These are phyloP conservation scores for Penicillium angulare DNA, from an alignment of 495 filamentous ascomycete species.

Conservation along the genomic window DNA sequence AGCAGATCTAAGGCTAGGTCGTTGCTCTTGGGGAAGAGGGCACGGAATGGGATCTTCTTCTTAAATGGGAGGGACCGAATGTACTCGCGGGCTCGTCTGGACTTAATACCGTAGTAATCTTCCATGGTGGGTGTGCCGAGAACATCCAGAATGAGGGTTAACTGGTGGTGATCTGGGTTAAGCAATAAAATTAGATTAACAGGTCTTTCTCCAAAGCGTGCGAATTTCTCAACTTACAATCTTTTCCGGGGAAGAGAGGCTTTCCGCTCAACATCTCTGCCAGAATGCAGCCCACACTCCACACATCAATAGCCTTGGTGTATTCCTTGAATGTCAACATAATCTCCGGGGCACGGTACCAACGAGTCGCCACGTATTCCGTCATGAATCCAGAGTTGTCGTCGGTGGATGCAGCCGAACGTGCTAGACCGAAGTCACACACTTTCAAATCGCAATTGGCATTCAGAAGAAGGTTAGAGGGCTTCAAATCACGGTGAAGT, in stretches of 20 bases:
- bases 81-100: constrained; percentile 94
- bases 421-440: constrained; percentile 94
- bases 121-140: constrained; percentile 99
- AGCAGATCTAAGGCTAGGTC: constrained; percentile 90
- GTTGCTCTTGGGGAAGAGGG: constrained; percentile 95
- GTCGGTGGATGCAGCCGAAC: constrained; percentile 89
- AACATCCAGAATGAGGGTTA: constrained; percentile 96
- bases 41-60: constrained; percentile 98
- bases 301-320: constrained; percentile 99
- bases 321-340: constrained; percentile 99
- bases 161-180: constrained; percentile 88
- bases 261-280: constrained; percentile 99
- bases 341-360: constrained; percentile 99
- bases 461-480: constrained; percentile 93
- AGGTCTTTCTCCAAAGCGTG: not conserved
- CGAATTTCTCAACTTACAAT: constrained; percentile 67
- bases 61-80: constrained; percentile 99
- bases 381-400: constrained; percentile 99
- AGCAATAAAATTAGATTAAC: not conserved
- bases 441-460: constrained; percentile 99
- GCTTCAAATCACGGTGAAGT: constrained; percentile 95
- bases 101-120: constrained; percentile 99
- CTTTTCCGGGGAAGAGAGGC: constrained; percentile 97
- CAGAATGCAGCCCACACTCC: constrained; percentile 98
- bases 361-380: constrained; percentile 98